Conservation (phyloP, 192 early-diverging fungal genomes). For the Rhizoclosmatium globosum region DNA sequence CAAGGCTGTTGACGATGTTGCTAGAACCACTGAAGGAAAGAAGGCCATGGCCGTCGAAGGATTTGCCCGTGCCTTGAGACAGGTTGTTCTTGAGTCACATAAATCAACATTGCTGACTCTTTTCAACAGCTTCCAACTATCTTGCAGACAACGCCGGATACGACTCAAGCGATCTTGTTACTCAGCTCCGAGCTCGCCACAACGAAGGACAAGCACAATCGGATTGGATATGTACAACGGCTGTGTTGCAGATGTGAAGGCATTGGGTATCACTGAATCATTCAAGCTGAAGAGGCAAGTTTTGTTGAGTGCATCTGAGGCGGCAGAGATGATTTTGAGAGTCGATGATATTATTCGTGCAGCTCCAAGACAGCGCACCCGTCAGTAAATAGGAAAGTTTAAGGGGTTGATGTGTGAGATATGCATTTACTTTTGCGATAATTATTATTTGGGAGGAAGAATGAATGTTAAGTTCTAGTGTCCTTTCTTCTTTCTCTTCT, state of each 20-base stretch:
- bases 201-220: constrained; percentile 78
- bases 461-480: too few species aligned
- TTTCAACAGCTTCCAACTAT: constrained; percentile 90
- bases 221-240: constrained; percentile 93
- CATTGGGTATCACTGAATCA: constrained; percentile 92
- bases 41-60: constrained; percentile 93
- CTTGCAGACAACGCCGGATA: constrained; percentile 97
- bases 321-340: constrained; percentile 96
- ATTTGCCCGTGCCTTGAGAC: constrained; percentile 91
- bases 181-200: constrained; percentile 92
- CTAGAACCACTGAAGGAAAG: constrained; percentile 92
- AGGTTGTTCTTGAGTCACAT: constrained; percentile 31
- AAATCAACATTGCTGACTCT: constrained; percentile 20
- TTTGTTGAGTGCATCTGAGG: constrained; percentile 91
- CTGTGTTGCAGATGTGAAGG: constrained; percentile 78
- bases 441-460: background rate
- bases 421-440: background rate
- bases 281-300: constrained; percentile 96
- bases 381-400: background rate
- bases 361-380: constrained; percentile 50
- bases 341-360: constrained; percentile 99
- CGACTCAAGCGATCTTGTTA: constrained; percentile 92
- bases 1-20: constrained; percentile 93
- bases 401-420: background rate
- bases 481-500: too few species aligned